Evolutionary conservation across 805 yeast genomes (phyloP).

Genomic region (Tanozyma kutaoensis): DNA sequence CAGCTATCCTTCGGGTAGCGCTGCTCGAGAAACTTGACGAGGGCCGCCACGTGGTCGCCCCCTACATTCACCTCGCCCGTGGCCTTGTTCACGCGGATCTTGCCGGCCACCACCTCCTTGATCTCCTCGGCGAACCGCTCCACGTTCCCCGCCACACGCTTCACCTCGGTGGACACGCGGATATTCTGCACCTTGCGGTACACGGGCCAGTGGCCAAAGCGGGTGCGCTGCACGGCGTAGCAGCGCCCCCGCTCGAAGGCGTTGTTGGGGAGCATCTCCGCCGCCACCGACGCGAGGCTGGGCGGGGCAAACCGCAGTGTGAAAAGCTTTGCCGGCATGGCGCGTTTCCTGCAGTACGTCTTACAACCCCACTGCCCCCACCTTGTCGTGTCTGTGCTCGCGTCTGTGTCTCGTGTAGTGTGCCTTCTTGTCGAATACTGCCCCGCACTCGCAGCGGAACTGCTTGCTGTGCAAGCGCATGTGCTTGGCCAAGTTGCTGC

Average conservation of each 20-base stretch:
- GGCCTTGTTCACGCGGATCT: slow-evolving; percentile 10
- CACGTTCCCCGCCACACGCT: slow-evolving; percentile 58
- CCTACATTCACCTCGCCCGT: slow-evolving; percentile 26
- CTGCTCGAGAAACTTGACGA: slow-evolving; percentile 2
- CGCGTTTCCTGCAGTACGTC: no score
- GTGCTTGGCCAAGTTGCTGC: slow-evolving; percentile 81
- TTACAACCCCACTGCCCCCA: no score
- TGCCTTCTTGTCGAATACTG: slow-evolving; percentile 33
- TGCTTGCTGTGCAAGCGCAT: slow-evolving; percentile 59
- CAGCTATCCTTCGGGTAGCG: no score
- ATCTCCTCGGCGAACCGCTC: slow-evolving; percentile 56
- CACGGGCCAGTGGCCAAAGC: slow-evolving; percentile 67
- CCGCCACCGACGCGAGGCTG: background rate
- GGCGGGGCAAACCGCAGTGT: background rate
- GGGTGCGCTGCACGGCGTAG: slow-evolving; percentile 36
- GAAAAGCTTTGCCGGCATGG: no score
- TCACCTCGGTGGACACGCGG: slow-evolving; percentile 59
- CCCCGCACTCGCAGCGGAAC: slow-evolving; percentile 42
- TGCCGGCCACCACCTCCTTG: no score
- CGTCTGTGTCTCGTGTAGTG: slow-evolving; percentile 32
- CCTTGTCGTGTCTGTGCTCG: no score
- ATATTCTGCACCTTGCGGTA: slow-evolving; percentile 57
- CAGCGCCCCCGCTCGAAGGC: slow-evolving; percentile 20
- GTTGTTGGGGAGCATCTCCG: slow-evolving; percentile 6
- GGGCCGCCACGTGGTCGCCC: slow-evolving; percentile 21